Evolutionary conservation across 2,329 filamentous ascomycete species (phyloP).

Genomic region (Scedosporium boydii): DNA sequence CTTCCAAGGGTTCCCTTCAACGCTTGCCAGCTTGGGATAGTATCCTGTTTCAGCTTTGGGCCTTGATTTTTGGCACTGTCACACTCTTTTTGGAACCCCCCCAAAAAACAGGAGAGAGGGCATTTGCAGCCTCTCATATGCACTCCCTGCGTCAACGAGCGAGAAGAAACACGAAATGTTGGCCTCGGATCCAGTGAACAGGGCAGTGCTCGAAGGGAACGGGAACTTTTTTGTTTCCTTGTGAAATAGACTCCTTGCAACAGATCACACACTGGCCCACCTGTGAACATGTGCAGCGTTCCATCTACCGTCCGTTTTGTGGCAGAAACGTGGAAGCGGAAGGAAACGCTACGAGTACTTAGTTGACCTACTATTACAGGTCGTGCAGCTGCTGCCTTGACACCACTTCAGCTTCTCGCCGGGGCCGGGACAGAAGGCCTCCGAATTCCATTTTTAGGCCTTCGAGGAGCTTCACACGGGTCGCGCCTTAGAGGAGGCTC

Average conservation of each 20-base stretch:
- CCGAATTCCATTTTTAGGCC: not conserved
- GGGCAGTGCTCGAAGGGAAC: not conserved
- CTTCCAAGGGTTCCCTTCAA: not conserved
- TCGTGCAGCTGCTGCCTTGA: no score
- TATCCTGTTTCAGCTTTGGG: conserved; percentile 8
- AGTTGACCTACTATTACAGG: not conserved
- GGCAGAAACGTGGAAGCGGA: conserved; percentile 3
- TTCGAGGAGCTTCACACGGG: no score
- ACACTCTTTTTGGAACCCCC: not conserved
- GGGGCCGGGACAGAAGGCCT: not conserved
- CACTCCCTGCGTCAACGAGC: no score
- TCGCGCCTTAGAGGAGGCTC: not conserved
- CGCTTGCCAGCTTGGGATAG: conserved; percentile 6
- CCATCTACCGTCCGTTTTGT: not conserved
- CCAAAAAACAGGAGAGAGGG: not conserved
- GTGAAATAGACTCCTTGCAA: not conserved
- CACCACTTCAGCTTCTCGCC: not conserved
- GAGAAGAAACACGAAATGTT: not conserved
- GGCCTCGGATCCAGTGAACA: not conserved
- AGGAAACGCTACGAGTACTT: not conserved
- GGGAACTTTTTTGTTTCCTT: not conserved
- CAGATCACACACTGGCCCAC: conserved; percentile 4
- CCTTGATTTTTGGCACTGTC: not conserved
- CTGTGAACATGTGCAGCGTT: not conserved
- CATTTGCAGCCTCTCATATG: not conserved